Evolutionary conservation across 2,329 filamentous ascomycete genomes (phyloP).

Genomic region (Coniosporium tulheliwenetii): DNA sequence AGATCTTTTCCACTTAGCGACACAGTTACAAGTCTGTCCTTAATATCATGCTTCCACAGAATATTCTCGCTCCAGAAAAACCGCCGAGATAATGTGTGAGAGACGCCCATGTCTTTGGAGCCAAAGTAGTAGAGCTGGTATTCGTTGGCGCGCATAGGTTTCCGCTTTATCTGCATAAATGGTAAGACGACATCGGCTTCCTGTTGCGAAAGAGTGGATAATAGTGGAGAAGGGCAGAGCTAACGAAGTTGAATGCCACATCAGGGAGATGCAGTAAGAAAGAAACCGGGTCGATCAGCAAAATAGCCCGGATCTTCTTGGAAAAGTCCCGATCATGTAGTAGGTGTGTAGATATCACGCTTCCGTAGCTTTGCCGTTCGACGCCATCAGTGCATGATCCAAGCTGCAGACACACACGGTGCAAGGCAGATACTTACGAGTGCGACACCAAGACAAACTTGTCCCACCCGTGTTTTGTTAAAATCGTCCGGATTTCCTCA

Average conservation of each 20-base stretch:
- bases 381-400: too few relatives aligned
- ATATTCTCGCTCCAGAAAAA: conserved; percentile 62
- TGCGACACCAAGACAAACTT: conserved; percentile 46
- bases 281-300: conserved; percentile 48
- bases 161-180: background rate
- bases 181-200: too few relatives aligned
- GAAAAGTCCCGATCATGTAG: conserved; percentile 33
- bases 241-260: conserved; percentile 57
- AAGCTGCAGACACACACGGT: too few relatives aligned
- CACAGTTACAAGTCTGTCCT: conserved; percentile 35
- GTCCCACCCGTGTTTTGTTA: conserved; percentile 44
- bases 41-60: conserved; percentile 52
- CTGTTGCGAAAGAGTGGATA: too few relatives aligned
- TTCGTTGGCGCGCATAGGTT: conserved; percentile 42
- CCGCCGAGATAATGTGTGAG: conserved; percentile 45
- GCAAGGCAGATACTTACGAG: conserved; percentile 23
- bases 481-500: conserved; percentile 37
- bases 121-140: conserved; percentile 58
- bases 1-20: conserved; percentile 44
- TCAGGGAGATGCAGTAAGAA: conserved; percentile 53
- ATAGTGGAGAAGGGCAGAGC: conserved; percentile 11
- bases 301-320: conserved; percentile 29
- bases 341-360: conserved; percentile 46
- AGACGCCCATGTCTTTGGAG: conserved; percentile 49
- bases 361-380: conserved; percentile 22